Evolutionary conservation across 352 stramenopile species (phyloP).

Genomic region (Nothophytophthora sp.): DNA sequence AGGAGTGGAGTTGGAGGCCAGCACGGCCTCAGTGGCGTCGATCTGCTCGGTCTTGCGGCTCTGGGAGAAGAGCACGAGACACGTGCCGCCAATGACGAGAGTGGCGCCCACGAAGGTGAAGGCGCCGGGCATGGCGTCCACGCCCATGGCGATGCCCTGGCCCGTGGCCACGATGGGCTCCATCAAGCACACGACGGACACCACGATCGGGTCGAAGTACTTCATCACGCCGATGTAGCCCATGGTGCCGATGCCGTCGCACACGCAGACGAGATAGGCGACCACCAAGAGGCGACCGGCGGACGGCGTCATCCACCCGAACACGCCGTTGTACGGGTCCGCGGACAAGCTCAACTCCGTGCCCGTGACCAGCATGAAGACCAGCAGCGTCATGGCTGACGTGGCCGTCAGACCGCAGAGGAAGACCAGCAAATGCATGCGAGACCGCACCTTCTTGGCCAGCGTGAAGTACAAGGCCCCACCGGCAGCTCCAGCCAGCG

Average conservation of each 20-base stretch:
- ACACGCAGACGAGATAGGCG: slow-evolving; percentile 86
- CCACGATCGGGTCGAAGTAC: slow-evolving; percentile 92
- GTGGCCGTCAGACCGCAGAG: slow-evolving; percentile 58
- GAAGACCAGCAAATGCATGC: slow-evolving; percentile 79
- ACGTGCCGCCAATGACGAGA: slow-evolving; percentile 80
- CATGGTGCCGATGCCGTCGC: slow-evolving; percentile 87
- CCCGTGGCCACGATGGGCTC: slow-evolving; percentile 86
- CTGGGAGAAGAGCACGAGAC: slow-evolving; percentile 77
- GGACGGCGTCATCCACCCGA: slow-evolving; percentile 77
- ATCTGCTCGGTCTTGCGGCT: slow-evolving; percentile 79
- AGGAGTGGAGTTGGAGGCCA: slow-evolving; percentile 56
- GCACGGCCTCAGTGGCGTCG: slow-evolving; percentile 76
- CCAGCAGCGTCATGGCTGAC: slow-evolving; percentile 52
- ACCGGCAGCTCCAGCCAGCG: slow-evolving; percentile 63
- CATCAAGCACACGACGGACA: slow-evolving; percentile 86
- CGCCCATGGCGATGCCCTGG: slow-evolving; percentile 72
- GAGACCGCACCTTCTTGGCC: slow-evolving; percentile 72
- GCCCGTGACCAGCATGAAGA: slow-evolving; percentile 61
- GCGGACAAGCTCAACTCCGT: slow-evolving; percentile 62
- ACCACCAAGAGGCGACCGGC: slow-evolving; percentile 66
- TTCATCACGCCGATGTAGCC: slow-evolving; percentile 93
- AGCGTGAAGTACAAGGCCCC: slow-evolving; percentile 78
- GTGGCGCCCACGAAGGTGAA: slow-evolving; percentile 72
- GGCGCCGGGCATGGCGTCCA: slow-evolving; percentile 70
- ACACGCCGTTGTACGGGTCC: slow-evolving; percentile 68